These are phyloP conservation scores for Sporobolus alterniflorus DNA, from an alignment of 202 grass and related monocot species.

Conservation along the genomic window DNA sequence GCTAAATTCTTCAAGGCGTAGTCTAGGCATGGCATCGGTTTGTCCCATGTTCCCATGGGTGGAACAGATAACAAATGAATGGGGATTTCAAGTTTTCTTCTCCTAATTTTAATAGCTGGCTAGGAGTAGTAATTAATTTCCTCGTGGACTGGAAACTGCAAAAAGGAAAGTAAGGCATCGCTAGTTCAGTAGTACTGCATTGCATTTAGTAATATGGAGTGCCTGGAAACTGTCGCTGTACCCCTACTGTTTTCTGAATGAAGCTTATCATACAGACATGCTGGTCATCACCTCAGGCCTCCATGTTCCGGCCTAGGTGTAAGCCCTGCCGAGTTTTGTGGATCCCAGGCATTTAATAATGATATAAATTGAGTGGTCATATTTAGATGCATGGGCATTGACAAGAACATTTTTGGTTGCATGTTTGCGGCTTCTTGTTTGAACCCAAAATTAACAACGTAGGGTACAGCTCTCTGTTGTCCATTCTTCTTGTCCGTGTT, in stretches of 20 bases:
- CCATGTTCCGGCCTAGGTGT: constrained; percentile 22
- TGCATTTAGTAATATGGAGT: neutral
- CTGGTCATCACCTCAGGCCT: neutral
- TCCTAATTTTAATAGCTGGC: neutral
- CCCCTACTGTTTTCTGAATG: neutral
- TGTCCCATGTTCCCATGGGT: constrained; percentile 10
- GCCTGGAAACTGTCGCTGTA: neutral
- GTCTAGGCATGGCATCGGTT: neutral
- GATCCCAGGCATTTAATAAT: constrained; percentile 34
- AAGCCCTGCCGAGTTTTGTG: constrained; percentile 26
- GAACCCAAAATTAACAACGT: constrained; percentile 31
- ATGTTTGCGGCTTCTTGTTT: constrained; percentile 36
- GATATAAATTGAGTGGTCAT: constrained; percentile 17
- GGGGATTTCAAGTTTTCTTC: neutral
- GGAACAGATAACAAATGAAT: neutral
- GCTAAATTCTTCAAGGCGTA: neutral
- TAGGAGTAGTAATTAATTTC: neutral
- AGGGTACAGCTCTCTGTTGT: constrained; percentile 14
- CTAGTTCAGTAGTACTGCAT: neutral
- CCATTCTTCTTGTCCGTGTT: constrained; percentile 40
- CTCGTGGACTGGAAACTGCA: neutral
- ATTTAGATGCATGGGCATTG: constrained; percentile 19
- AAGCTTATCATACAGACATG: neutral
- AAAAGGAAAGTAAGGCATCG: neutral
- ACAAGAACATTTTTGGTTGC: constrained; percentile 53